Conservation (phyloP, 2,329 filamentous ascomycete species). For the Fusarium buxicola region DNA sequence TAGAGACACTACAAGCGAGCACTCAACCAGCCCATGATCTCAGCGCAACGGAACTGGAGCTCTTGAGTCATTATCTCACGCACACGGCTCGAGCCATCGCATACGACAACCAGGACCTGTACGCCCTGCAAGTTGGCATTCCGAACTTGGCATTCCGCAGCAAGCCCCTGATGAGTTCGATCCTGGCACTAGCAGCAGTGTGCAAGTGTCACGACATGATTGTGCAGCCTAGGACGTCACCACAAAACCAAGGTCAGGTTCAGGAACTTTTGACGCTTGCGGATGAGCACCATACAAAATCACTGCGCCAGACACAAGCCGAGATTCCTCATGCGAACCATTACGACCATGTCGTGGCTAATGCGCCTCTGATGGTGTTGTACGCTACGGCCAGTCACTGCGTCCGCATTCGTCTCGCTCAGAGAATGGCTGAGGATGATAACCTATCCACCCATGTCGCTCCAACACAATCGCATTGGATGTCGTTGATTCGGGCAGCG, state of each 20-base stretch:
- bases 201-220: slow-evolving; percentile 54
- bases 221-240: not conserved
- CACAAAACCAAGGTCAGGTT: slow-evolving; percentile 13
- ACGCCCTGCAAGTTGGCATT: slow-evolving; percentile 55
- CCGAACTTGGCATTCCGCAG: slow-evolving; percentile 56
- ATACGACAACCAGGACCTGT: slow-evolving; percentile 53
- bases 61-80: slow-evolving; percentile 56
- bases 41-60: slow-evolving; percentile 49
- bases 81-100: slow-evolving; percentile 55
- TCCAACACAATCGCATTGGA: slow-evolving; percentile 33
- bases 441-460: not conserved
- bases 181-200: slow-evolving; percentile 56
- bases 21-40: slow-evolving; percentile 16
- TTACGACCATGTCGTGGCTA: slow-evolving; percentile 42
- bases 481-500: slow-evolving; percentile 34
- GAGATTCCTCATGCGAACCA: slow-evolving; percentile 45
- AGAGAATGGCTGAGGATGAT: slow-evolving; percentile 30
- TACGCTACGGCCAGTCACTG: slow-evolving; percentile 54
- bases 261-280: slow-evolving; percentile 44
- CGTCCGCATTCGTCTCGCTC: slow-evolving; percentile 50
- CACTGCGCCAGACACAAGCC: slow-evolving; percentile 53
- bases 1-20: not conserved
- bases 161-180: slow-evolving; percentile 55
- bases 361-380: slow-evolving; percentile 57
- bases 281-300: slow-evolving; percentile 52